Evolutionary conservation across 768 basidiomycete genomes (phyloP).

Genomic region (Tylopilus sp.): DNA sequence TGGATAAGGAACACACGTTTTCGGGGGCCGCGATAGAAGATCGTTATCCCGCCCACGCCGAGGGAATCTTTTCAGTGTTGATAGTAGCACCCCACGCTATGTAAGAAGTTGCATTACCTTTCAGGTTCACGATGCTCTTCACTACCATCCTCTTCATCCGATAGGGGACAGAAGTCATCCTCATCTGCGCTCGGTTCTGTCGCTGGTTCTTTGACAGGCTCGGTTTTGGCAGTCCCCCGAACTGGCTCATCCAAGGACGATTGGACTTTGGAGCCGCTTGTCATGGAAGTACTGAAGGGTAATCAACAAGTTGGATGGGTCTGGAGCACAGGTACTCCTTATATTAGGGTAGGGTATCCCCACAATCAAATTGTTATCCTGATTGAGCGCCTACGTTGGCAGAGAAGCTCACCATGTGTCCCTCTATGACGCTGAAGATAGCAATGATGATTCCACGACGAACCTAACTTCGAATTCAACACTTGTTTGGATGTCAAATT

Average conservation of each 20-base stretch:
- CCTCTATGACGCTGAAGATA: too few species aligned
- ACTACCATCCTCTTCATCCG: not conserved
- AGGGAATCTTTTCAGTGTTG: conserved; percentile 1
- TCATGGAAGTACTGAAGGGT: too few species aligned
- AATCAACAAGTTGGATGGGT: too few species aligned
- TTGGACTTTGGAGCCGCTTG: not conserved
- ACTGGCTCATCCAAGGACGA: not conserved
- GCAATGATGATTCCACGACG: too few species aligned
- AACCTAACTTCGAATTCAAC: too few species aligned
- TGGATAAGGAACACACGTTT: conserved; percentile 1
- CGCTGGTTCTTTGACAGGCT: not conserved
- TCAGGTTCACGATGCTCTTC: too few species aligned
- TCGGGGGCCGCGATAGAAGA: fast-evolving
- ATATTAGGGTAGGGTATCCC: too few species aligned
- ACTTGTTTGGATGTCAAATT: too few species aligned
- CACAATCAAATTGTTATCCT: too few species aligned
- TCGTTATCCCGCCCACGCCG: not conserved
- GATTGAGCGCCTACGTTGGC: too few species aligned
- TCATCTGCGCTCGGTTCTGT: not conserved
- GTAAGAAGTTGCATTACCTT: not conserved
- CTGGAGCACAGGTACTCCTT: too few species aligned
- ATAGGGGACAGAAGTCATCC: not conserved
- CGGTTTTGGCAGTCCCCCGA: not conserved
- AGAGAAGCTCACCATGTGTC: too few species aligned
- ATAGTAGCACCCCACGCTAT: not conserved